Conservation (phyloP, 441 rosid genomes). For the Aquilaria agallochum region DNA sequence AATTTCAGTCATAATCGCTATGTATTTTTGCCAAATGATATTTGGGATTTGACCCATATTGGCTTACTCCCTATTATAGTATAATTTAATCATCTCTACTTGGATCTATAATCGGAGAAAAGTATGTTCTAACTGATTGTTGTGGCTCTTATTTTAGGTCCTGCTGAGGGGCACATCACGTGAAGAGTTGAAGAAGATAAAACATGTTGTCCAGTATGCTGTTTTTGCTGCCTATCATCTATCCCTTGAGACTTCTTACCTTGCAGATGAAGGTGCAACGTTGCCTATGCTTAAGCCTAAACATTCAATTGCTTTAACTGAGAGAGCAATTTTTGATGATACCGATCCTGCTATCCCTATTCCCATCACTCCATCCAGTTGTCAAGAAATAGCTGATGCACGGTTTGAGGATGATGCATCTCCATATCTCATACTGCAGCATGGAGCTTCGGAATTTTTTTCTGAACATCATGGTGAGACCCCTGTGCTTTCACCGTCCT, state of each 20-base stretch:
- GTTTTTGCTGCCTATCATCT: slow-evolving; percentile 97
- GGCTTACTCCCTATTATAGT: too few species aligned
- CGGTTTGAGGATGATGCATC: slow-evolving; percentile 31
- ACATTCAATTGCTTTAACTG: too few species aligned
- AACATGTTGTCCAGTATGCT: slow-evolving; percentile 81
- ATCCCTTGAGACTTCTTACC: slow-evolving; percentile 92
- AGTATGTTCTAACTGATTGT: too few species aligned
- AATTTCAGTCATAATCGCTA: too few species aligned
- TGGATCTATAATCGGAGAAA: too few species aligned
- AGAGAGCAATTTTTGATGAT: too few species aligned
- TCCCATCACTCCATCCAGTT: slow-evolving; percentile 26
- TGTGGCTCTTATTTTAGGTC: slow-evolving; percentile 39
- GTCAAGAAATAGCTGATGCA: slow-evolving; percentile 23
- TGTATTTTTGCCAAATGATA: too few species aligned
- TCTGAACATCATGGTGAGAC: slow-evolving; percentile 32
- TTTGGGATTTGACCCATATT: too few species aligned
- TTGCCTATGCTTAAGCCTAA: slow-evolving; percentile 44
- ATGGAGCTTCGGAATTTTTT: slow-evolving; percentile 31
- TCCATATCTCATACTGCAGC: slow-evolving; percentile 17
- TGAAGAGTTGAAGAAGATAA: slow-evolving; percentile 83
- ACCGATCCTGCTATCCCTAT: slow-evolving; percentile 19
- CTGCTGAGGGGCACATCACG: slow-evolving; percentile 66
- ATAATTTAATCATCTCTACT: too few species aligned
- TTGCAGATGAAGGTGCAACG: slow-evolving; percentile 98
- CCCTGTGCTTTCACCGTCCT: slow-evolving; percentile 24